phyloP scores from a whole-genome alignment of 148 eudicot genomes.

The Fagopyrum esculentum region DNA sequence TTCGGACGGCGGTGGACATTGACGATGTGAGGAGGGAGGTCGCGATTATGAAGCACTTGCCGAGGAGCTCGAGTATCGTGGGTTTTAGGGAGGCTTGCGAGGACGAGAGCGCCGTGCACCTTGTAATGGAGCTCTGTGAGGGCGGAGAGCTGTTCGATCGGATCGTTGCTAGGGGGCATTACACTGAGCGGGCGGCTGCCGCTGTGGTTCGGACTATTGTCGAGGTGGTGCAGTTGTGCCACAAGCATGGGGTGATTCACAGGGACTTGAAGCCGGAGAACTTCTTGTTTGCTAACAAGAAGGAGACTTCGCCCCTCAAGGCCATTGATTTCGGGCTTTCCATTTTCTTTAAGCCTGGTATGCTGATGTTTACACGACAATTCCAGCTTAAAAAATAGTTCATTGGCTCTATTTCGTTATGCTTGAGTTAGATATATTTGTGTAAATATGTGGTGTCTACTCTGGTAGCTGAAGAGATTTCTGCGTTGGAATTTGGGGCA shows the following conservation, averaged over 20 bases:
- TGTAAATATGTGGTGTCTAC: neutral
- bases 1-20: constrained; percentile 73
- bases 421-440: neutral
- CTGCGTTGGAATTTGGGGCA: constrained; percentile 7
- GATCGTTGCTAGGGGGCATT: constrained; percentile 90
- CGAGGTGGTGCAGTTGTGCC: constrained; percentile 92
- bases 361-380: neutral
- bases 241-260: constrained; percentile 85
- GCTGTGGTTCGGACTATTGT: constrained; percentile 65
- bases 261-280: constrained; percentile 97
- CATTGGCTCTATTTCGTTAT: neutral
- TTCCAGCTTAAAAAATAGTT: neutral
- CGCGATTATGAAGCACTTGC: constrained; percentile 91
- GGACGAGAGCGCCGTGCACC: constrained; percentile 93
- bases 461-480: neutral
- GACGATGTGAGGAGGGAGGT: constrained; percentile 92
- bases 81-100: constrained; percentile 80
- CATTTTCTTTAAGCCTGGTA: constrained; percentile 92
- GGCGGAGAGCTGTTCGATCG: constrained; percentile 95
- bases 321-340: constrained; percentile 98
- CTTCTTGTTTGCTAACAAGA: constrained; percentile 84
- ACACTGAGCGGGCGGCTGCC: constrained; percentile 88
- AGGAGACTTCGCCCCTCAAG: constrained; percentile 89
- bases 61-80: constrained; percentile 60
- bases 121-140: constrained; percentile 96